These are phyloP conservation scores for Biancaea sappan DNA, from an alignment of 306 rosid species.

Conservation along the genomic window DNA sequence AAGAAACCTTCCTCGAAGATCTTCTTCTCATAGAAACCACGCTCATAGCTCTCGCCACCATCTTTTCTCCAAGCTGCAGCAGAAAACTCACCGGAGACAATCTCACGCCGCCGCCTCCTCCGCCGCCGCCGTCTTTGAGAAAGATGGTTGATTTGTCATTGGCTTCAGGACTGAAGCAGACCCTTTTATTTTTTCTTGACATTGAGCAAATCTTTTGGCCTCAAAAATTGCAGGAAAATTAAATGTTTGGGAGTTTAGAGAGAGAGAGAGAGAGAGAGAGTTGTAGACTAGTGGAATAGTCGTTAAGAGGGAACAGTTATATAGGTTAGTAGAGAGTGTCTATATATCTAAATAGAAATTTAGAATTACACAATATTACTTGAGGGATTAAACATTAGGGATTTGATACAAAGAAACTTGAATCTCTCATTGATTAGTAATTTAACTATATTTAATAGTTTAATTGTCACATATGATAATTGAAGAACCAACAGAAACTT, in stretches of 20 bases:
- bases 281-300: constrained; percentile 3
- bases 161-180: constrained; percentile 70
- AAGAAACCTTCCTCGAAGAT: constrained; percentile 65
- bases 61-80: constrained; percentile 51
- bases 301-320: constrained; percentile 37
- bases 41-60: constrained; percentile 53
- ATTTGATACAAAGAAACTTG: too few relatives aligned
- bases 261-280: background rate
- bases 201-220: constrained; percentile 24
- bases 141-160: constrained; percentile 48
- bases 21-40: constrained; percentile 46
- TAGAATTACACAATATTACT: too few relatives aligned
- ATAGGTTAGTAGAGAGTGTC: constrained; percentile 26
- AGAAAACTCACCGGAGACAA: constrained; percentile 53
- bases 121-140: constrained; percentile 31
- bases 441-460: too few relatives aligned
- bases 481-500: too few relatives aligned
- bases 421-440: too few relatives aligned
- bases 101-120: background rate
- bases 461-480: too few relatives aligned
- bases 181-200: constrained; percentile 61
- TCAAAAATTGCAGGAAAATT: background rate
- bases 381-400: too few relatives aligned
- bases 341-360: constrained; percentile 10
- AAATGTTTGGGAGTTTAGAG: background rate